Evolutionary conservation across 345 rosid species (phyloP), one percentile per base, ranked within the genome.

Genomic region (Pistacia atlantica): DNA sequence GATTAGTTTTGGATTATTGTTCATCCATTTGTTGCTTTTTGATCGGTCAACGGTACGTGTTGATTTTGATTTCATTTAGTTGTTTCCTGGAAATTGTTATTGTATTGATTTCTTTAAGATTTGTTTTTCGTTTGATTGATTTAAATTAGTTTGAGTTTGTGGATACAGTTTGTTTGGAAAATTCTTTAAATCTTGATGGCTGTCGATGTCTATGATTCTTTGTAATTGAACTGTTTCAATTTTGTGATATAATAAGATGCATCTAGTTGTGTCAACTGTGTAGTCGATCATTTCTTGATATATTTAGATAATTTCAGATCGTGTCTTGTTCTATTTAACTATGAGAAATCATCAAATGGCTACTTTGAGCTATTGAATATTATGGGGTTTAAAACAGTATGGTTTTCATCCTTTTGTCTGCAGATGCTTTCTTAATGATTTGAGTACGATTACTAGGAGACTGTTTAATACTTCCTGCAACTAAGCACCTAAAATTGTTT

Each of bases 361-460:
- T 59, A 14, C 14, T 35, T 69, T 45, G 38, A 8, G 11, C 45
- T 54, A 46, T 31, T 67, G 61, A 42, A 12, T 0, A 0, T 68
- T 31, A 4, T 59, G 28, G 58, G n/a, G 69, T 59, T 66, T 45
- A 11, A 20, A 66, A 17, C 35, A 4, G 11, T 25, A 22, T 25
- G 22, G 51, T 11, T 28, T 38, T 57, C 42, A n/a, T 42, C 38
- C 51, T 37, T 42, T 74, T 61, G 12, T 42, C 63, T 76, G 76
- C 78, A 69, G 80, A 77, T 62, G 60, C 56, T 14, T 35, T 9
- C 52, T 64, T 28, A 22, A 17, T 61, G 31, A 9, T 73, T 73
- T 10, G 20, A 38, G 54, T 52, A 45, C 56, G 77, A 18, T n/a
- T 58, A 18, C 20, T 67, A 17, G 57, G 59, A 25, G 25, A 33